Conservation (phyloP, 1,139 yeast genomes). For the Suhomyces taliae region DNA sequence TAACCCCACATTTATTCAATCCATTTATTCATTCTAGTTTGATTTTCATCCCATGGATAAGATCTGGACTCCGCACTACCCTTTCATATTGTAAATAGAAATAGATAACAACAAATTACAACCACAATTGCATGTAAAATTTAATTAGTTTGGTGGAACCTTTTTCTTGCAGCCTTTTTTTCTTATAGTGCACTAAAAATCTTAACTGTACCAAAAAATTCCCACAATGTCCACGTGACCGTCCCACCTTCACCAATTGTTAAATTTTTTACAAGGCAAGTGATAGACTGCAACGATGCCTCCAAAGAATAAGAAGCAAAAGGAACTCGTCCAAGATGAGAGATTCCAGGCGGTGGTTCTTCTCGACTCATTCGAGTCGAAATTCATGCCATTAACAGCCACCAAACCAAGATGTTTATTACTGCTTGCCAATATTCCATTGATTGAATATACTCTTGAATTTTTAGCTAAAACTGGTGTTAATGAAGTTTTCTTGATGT, state of each 20-base stretch:
- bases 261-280: slow-evolving; percentile 4
- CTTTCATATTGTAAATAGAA: too few species aligned
- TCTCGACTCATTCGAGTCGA: slow-evolving; percentile 87
- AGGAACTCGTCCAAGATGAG: slow-evolving; percentile 64
- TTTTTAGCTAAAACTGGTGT: slow-evolving; percentile 91
- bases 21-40: too few species aligned
- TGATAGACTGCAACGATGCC: slow-evolving; percentile 27
- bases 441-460: slow-evolving; percentile 91
- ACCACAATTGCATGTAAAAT: too few species aligned
- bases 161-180: too few species aligned
- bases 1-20: too few species aligned
- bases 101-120: too few species aligned
- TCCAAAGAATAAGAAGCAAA: slow-evolving; percentile 51
- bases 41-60: too few species aligned
- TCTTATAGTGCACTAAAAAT: too few species aligned
- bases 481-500: slow-evolving; percentile 83
- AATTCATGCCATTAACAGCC: slow-evolving; percentile 89
- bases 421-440: slow-evolving; percentile 90
- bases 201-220: too few species aligned
- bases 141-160: too few species aligned
- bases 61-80: too few species aligned
- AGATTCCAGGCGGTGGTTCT: slow-evolving; percentile 90
- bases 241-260: not conserved
- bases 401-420: slow-evolving; percentile 84
- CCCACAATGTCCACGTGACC: not conserved